Evolutionary conservation across 1,139 yeast species (phyloP).

Genomic region (Candida tetrigidarum): DNA sequence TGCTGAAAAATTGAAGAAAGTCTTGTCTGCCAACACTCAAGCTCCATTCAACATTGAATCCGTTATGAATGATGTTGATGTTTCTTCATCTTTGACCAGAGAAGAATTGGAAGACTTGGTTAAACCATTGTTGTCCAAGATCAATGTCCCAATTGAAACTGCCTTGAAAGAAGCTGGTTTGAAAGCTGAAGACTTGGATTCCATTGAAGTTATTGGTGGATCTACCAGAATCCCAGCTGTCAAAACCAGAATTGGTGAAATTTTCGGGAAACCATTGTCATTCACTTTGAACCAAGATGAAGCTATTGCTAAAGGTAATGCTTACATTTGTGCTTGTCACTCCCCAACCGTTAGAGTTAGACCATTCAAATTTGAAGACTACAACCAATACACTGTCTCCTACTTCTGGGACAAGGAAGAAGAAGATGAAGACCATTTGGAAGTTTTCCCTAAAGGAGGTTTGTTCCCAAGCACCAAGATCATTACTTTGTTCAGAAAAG

Average conservation of each 20-base stretch:
- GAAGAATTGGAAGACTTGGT: conserved; percentile 92
- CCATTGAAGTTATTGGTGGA: conserved; percentile 97
- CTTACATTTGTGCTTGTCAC: conserved; percentile 98
- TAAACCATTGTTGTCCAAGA: conserved; percentile 76
- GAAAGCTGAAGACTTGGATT: conserved; percentile 74
- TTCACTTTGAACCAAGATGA: conserved; percentile 99
- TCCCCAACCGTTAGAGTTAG: conserved; percentile 99
- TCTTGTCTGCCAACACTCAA: conserved; percentile 90
- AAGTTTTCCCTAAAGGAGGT: conserved; percentile 96
- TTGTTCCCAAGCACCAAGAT: conserved; percentile 94
- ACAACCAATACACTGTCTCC: conserved; percentile 89
- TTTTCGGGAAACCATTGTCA: conserved; percentile 86
- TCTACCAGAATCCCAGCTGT: conserved; percentile 96
- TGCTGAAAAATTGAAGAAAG: conserved; percentile 94
- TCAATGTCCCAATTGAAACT: conserved; percentile 74
- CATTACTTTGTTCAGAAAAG: conserved; percentile 90
- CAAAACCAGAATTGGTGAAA: conserved; percentile 77
- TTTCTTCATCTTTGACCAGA: conserved; percentile 86
- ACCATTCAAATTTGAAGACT: conserved; percentile 97
- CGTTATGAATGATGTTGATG: conserved; percentile 97
- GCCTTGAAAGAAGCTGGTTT: conserved; percentile 86
- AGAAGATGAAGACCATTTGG: conserved; percentile 90
- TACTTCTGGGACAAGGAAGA: conserved; percentile 95
- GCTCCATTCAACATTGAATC: conserved; percentile 98
- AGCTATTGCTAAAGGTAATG: conserved; percentile 99